These are phyloP conservation scores for Candida orba DNA, from an alignment of 805 yeast genomes.

Conservation along the genomic window DNA sequence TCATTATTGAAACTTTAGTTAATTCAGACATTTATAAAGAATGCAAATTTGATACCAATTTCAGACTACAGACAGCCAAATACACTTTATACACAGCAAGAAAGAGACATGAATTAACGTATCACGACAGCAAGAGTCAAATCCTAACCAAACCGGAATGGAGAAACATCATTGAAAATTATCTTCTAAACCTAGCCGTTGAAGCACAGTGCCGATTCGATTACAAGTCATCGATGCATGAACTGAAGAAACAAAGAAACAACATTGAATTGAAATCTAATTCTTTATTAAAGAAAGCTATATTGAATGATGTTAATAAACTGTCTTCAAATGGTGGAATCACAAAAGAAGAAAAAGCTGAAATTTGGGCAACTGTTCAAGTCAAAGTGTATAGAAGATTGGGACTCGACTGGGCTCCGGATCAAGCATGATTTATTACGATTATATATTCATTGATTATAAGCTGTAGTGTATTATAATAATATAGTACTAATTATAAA, in stretches of 20 bases:
- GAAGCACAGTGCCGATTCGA: constrained; percentile 67
- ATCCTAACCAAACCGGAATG: constrained; percentile 51
- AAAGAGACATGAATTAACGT: constrained; percentile 33
- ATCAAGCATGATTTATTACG: constrained; percentile 20
- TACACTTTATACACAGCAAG: constrained; percentile 56
- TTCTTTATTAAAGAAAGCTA: constrained; percentile 26
- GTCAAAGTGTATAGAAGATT: constrained; percentile 47
- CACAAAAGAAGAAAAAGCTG: constrained; percentile 48
- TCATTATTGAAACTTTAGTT: constrained; percentile 42
- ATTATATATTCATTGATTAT: constrained; percentile 2
- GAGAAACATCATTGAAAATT: constrained; percentile 70
- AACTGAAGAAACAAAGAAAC: constrained; percentile 35
- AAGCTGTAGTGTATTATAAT: no score
- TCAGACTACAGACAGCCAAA: constrained; percentile 52
- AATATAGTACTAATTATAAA: no score
- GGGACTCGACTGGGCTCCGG: constrained; percentile 56
- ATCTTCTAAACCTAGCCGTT: constrained; percentile 53
- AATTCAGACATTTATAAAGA: constrained; percentile 61
- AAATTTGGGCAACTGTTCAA: constrained; percentile 61
- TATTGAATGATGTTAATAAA: constrained; percentile 20
- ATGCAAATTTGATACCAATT: constrained; percentile 45
- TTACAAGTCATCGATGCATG: constrained; percentile 45
- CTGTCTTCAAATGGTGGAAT: constrained; percentile 19
- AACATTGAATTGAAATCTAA: constrained; percentile 13
- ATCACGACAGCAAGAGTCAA: constrained; percentile 5